Percentiles rank a stretch among this genome's conserved stretches.
Conservation (phyloP, 2,329 filamentous ascomycete species). For the Sclerotinia borealis region DNA sequence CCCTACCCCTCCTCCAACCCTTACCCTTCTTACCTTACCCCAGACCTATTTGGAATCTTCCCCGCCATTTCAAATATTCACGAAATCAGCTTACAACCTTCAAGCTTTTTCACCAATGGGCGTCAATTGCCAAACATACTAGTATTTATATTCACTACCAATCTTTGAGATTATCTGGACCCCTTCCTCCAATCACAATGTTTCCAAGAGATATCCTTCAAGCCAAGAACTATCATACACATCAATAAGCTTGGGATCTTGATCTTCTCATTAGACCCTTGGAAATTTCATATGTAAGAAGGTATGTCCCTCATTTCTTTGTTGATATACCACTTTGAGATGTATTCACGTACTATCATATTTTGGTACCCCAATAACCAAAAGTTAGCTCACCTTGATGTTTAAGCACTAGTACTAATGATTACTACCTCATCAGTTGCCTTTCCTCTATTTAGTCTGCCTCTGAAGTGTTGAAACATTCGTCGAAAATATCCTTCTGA, state of each 20-base stretch:
- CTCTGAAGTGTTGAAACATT: not conserved
- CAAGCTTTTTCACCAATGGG: no score
- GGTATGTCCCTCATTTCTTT: not conserved
- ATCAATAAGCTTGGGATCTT: not conserved
- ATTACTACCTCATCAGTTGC: not conserved
- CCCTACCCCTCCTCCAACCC: no score
- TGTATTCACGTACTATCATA: not conserved
- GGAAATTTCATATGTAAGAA: not conserved
- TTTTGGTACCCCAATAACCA: not conserved
- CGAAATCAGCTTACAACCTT: no score
- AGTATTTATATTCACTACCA: not conserved
- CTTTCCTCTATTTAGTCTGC: not conserved
- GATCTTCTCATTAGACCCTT: not conserved
- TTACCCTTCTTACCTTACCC: no score
- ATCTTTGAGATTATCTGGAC: not conserved
- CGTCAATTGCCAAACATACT: not conserved
- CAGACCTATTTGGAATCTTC: not conserved
- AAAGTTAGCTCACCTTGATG: not conserved
- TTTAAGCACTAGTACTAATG: not conserved
- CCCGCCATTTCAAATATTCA: slow-evolving; percentile 6
- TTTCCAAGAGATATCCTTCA: not conserved
- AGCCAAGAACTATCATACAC: slow-evolving; percentile 1
- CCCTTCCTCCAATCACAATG: not conserved
- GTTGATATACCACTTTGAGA: not conserved
- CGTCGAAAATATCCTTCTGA: not conserved